Conservation (phyloP, 352 stramenopile genomes). For the Pythium guiyangense region DNA sequence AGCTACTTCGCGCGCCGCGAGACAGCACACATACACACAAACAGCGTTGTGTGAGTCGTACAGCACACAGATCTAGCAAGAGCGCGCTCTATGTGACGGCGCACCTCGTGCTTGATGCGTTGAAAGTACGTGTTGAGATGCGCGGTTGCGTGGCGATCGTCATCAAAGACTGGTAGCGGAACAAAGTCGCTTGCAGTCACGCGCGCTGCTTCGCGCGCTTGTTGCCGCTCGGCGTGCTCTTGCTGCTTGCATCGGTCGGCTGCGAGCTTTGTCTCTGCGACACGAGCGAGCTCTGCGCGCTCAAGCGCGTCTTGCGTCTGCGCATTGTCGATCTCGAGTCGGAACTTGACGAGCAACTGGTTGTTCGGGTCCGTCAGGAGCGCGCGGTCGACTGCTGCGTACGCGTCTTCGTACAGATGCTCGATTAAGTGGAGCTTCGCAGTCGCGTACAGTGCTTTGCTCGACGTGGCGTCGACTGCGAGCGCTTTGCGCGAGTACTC, state of each 20-base stretch:
- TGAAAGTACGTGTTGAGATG: slow-evolving; percentile 62
- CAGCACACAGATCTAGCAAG: background rate
- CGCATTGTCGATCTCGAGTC: slow-evolving; percentile 35
- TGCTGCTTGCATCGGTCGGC: slow-evolving; percentile 19
- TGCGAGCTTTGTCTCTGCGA: slow-evolving; percentile 37
- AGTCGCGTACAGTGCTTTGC: slow-evolving; percentile 71
- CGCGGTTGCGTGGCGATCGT: slow-evolving; percentile 47
- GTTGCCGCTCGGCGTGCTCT: slow-evolving; percentile 34
- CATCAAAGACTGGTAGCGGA: slow-evolving; percentile 48
- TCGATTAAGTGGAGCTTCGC: slow-evolving; percentile 65
- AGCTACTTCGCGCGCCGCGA: slow-evolving; percentile 18
- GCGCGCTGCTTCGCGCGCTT: slow-evolving; percentile 29
- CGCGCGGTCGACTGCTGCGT: slow-evolving; percentile 29
- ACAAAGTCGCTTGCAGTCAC: slow-evolving; percentile 30
- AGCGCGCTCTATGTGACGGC: background rate
- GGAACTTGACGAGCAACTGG: slow-evolving; percentile 39
- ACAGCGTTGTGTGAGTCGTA: background rate
- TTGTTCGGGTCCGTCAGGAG: slow-evolving; percentile 40
- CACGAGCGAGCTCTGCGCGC: slow-evolving; percentile 24
- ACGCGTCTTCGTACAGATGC: slow-evolving; percentile 45
- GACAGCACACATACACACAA: background rate
- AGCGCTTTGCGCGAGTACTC: slow-evolving; percentile 62
- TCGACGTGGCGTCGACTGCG: slow-evolving; percentile 29
- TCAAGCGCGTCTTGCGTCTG: slow-evolving; percentile 22
- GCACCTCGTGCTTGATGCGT: slow-evolving; percentile 52